Evolutionary conservation across 1,139 yeast genomes (phyloP).

Genomic region (Magnusiomyces paraingens): DNA sequence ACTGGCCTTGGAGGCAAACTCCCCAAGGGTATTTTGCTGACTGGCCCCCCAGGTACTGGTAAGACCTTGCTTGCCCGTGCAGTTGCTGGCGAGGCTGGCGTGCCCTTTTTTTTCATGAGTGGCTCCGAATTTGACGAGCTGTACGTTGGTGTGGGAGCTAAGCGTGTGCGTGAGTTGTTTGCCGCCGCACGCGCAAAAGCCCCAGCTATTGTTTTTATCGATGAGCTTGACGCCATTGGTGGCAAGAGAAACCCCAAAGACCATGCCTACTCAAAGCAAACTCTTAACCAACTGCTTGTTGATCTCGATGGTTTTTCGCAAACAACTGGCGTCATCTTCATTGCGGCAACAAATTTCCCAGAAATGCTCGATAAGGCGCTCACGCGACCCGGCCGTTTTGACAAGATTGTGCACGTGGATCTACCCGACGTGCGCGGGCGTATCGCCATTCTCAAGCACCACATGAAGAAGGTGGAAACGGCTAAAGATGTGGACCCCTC

Average conservation of each 20-base stretch:
- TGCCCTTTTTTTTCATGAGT: slow-evolving; percentile 96
- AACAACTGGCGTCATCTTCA: slow-evolving; percentile 85
- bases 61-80: slow-evolving; percentile 95
- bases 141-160: slow-evolving; percentile 98
- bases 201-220: slow-evolving; percentile 95
- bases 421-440: slow-evolving; percentile 98
- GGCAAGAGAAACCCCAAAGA: slow-evolving; percentile 96
- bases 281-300: slow-evolving; percentile 89
- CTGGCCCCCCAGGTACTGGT: slow-evolving; percentile 99
- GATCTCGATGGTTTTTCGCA: slow-evolving; percentile 96
- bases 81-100: slow-evolving; percentile 99
- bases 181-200: slow-evolving; percentile 90
- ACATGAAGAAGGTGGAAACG: slow-evolving; percentile 84
- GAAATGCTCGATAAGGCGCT: slow-evolving; percentile 94
- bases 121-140: slow-evolving; percentile 98
- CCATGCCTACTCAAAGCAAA: slow-evolving; percentile 96
- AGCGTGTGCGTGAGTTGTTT: slow-evolving; percentile 90
- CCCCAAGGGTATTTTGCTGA: slow-evolving; percentile 92
- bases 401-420: slow-evolving; percentile 90
- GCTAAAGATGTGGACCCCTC: slow-evolving; percentile 82
- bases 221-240: slow-evolving; percentile 97
- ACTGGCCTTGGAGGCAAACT: slow-evolving; percentile 95
- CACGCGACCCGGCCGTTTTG: slow-evolving; percentile 98
- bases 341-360: slow-evolving; percentile 98
- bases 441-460: slow-evolving; percentile 84